Base-by-base conservation (phyloP, 2,329 filamentous ascomycete genomes). In the Ascochyta viciae-villosae region DNA sequence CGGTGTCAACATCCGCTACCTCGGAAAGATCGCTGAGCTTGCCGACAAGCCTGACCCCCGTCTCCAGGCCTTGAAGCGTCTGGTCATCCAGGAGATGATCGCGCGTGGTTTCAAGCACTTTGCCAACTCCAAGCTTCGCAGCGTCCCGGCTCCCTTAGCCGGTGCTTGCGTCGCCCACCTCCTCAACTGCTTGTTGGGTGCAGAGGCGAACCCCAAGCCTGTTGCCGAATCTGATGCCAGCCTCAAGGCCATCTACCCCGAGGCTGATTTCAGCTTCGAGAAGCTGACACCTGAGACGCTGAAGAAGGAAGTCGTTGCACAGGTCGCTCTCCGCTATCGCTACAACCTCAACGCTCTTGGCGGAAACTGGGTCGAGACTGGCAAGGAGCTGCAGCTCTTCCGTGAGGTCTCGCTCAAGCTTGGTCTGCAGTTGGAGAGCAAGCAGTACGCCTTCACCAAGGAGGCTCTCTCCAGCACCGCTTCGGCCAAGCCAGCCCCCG, bases 41-140 rank as follows among this genome's bases (percentile, higher is more conserved):
- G 87, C 89, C 35, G 74, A 76, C 59, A 74, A 74, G 63, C 80
- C 84, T 57, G 84, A 87, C 65, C 83, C 86, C 50, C 88, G 91
- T 59, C 83, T 98, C 23, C 82, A 88, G 65, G 92, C 92, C 59
- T 82, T 99, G 66, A 87, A 86, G 62, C 85, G 87, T 53, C 85
- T 99, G 34, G 85, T 89, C 58, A 77, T 91, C 38, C 94, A 96
- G 73, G 95, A 99, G 77, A 98, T 98, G 89, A 85, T 98, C 63
- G 85, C 91, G n/a, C 88, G 95, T 80, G 88, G 90, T 5, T 97
- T 98, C 84, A 99, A 99, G 85, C 94, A 99, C 77, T 82, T 95
- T 61, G 85, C 89, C 54, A 88, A 91, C 74, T 85, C 85, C 66
- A 90, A 96, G 74, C 82, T 99, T 59, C 88, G 89, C 62, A 86